Evolutionary conservation across 2,329 filamentous ascomycete species (phyloP).

Genomic region (Cladosporium sphaerospermum): DNA sequence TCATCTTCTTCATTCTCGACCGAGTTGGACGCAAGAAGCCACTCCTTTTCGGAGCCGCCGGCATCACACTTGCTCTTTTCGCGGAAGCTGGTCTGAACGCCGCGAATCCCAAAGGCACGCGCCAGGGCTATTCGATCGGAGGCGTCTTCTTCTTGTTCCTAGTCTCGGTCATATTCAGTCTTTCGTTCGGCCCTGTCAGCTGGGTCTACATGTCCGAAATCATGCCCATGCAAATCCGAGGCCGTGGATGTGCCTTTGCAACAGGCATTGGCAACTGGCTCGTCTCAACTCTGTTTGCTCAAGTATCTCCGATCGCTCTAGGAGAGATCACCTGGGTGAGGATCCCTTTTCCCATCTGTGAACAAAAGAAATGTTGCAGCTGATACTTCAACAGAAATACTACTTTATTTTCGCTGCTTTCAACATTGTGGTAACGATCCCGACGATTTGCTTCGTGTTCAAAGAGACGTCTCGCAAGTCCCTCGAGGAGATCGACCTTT

Average conservation of each 20-base stretch:
- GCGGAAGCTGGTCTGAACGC: slow-evolving; percentile 56
- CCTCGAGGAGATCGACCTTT: slow-evolving; percentile 53
- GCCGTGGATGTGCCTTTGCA: slow-evolving; percentile 52
- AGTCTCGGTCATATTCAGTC: slow-evolving; percentile 53
- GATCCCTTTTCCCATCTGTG: not conserved
- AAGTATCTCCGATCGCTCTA: slow-evolving; percentile 51
- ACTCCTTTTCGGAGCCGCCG: slow-evolving; percentile 48
- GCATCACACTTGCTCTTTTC: slow-evolving; percentile 52
- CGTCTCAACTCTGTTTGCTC: slow-evolving; percentile 53
- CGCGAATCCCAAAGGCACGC: slow-evolving; percentile 38
- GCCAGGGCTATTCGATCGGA: slow-evolving; percentile 48
- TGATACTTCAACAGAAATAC: slow-evolving; percentile 37
- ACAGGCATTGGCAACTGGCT: slow-evolving; percentile 55
- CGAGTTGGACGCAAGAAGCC: slow-evolving; percentile 48
- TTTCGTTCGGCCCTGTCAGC: slow-evolving; percentile 53
- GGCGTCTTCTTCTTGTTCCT: slow-evolving; percentile 62
- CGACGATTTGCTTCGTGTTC: slow-evolving; percentile 48
- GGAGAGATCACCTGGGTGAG: slow-evolving; percentile 42
- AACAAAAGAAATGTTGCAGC: not conserved
- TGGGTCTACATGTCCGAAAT: slow-evolving; percentile 64
- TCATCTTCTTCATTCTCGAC: slow-evolving; percentile 53
- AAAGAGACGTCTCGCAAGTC: slow-evolving; percentile 49
- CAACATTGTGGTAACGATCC: slow-evolving; percentile 40
- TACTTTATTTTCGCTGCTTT: slow-evolving; percentile 54
- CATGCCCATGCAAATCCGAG: slow-evolving; percentile 60